Evolutionary conservation across 805 yeast species (phyloP), one percentile per base, ranked within the genome.

Genomic region (Metschnikowia henanensis): DNA sequence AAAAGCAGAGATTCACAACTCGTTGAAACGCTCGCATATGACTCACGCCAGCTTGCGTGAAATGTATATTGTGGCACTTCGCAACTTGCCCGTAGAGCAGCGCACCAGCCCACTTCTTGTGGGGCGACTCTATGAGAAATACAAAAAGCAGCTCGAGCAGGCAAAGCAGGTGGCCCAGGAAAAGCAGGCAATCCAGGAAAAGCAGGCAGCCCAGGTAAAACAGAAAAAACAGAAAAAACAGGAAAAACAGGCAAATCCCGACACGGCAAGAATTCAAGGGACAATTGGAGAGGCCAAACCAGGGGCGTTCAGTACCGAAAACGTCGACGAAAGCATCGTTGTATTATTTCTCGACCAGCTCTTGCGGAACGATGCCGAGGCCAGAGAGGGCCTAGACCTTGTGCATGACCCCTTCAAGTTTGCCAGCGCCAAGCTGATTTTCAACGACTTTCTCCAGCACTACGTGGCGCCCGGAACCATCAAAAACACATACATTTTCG

Each of bases 1-100:
- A 43, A 51, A 39, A 21, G 75, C 73, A 0, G 62, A 59, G 22
- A 51, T 70, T n/a, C 72, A 67, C 36, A 41, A 49, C 5, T 51
- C 50, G 21, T 53, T 63, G 31, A 47, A 50, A 20, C 59, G 62
- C 13, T 56, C 54, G 20, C 39, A 51, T 6, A 42, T 64, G 22
- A 51, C 56, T 9, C 56, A 59, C 23, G 44, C 45, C 8, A 49
- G 47, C 4, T 47, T 68, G 25, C 48, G 55, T 13, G 51, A 49
- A 10, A 52, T 68, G 12, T 70, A 70, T 43, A 57, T 53, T 20
- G 44, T 44, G n/a, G 50, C 19, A 18, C 56, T 22, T 39, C 66
- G 25, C 47, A 56, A 16, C 41, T 62, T 26, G 16, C 50, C n/a
- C 41, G 47, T 6, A 30, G 34, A 10, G 8, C 52, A 9, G 42